Base-by-base conservation (phyloP, 1,139 yeast species). In the Yamadazyma taylorii region DNA sequence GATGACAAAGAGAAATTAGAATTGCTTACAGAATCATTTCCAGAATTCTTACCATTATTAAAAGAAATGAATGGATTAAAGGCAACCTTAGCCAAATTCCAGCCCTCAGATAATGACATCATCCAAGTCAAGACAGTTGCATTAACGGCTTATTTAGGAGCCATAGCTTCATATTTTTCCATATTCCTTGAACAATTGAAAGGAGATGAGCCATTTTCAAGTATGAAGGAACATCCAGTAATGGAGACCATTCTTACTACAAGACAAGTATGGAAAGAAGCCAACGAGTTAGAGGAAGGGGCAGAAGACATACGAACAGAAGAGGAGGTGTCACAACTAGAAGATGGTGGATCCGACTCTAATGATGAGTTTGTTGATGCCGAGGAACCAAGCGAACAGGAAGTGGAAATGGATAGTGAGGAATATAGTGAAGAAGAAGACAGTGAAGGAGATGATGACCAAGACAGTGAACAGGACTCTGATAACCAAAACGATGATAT, bases 201-300 rank as follows among this genome's bases (percentile, higher is more conserved):
- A 29, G 68, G 69, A 29, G 78, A 72, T 4, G 85, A 80, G 37
- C 71, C 73, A 7, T 80, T 82, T 51, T 43, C 58, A 24, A 70
- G 82, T 22, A 79, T 90, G 83, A 88, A 85, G 51, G 94, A 86
- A 40, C 90, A 84, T 50, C 86, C 92, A 2, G 84, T 90, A 2
- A 89, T 90, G 96, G 90, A 86, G 52, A 75, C 84, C 23, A 83
- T 90, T 31, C 68, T 90, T 41, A 80, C 85, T 38, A 73, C 92
- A 3, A 75, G 94, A 48, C 96, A 89, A 56, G 74, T 85, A n/a
- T 90, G 97, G 96, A 76, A 94, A 56, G 90, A 83, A 50, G 90
- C 88, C 3, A 69, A 58, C 35, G 78, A 65, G 40, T 56, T 83
- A 40, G 36, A 5, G 38, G 38, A 6, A 5, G 21, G 21, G 5